Conservation (phyloP, 148 eudicot genomes). For the Rhododendron henanense region DNA sequence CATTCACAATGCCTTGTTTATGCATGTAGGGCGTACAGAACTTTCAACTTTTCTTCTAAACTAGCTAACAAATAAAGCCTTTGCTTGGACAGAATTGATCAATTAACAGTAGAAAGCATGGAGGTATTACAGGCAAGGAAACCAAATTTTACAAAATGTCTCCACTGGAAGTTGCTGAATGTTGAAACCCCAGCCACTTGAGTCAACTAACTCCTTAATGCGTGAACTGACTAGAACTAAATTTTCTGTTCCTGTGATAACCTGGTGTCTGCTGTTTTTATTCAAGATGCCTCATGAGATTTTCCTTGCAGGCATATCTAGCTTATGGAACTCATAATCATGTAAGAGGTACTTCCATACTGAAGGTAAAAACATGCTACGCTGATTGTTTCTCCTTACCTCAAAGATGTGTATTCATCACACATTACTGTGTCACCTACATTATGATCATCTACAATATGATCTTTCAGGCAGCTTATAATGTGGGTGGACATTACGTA, state of each 20-base stretch:
- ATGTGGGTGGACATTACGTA: constrained; percentile 45
- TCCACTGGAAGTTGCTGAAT: neutral
- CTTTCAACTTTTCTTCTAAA: neutral
- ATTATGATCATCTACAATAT: constrained; percentile 7
- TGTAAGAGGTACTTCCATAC: constrained; percentile 29
- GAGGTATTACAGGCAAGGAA: neutral
- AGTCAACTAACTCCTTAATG: neutral
- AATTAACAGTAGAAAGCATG: neutral
- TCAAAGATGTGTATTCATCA: neutral
- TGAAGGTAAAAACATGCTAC: constrained; percentile 30
- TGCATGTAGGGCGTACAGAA: constrained; percentile 39
- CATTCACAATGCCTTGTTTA: constrained; percentile 54
- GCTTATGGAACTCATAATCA: constrained; percentile 48
- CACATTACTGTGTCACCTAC: neutral
- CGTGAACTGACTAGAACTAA: neutral
- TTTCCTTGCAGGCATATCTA: constrained; percentile 47
- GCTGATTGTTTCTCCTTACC: neutral
- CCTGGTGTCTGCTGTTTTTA: neutral
- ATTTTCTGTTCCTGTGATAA: neutral
- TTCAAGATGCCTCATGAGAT: constrained; percentile 4
- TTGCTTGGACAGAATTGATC: neutral
- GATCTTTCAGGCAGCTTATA: constrained; percentile 49
- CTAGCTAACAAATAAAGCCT: neutral
- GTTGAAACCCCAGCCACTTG: neutral
- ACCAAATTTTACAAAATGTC: neutral